Base-by-base conservation (phyloP, 2,329 filamentous ascomycete species). In the Fusarium subtropicale region DNA sequence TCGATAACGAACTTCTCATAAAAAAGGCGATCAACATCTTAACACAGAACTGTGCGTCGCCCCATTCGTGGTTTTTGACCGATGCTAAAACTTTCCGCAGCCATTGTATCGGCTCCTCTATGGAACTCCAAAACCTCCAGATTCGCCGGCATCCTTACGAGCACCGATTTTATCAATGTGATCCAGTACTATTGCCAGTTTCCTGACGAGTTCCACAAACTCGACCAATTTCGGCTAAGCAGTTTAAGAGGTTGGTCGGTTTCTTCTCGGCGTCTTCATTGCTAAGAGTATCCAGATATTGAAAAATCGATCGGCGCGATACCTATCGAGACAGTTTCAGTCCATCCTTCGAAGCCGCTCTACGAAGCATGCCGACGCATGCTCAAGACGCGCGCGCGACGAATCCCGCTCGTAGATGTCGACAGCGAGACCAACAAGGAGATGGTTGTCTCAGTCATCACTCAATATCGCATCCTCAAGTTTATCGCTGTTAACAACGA, bases 101-200 rank as follows among this genome's bases (percentile, higher is more conserved):
- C 93, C 76, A 99, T 99, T 78, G 96, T 99, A 58, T 99, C 96
- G 31, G 96, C 96, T 54, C 96, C 96, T 52, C 84, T 99, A 70
- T 99, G 96, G 96, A 94, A 99, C 80, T 97, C 95, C 28, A 91
- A 92, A 71, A 92, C 91, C 6, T 97, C 94, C 28, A 93, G 92
- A 36, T 99, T 98, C 80, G 96, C 95, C 41, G 96, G 96, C 39
- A 88, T 99, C 50, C 86, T 99, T 71, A 99, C 96, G 30, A 96
- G 94, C 68, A 97, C 94, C 65, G 96, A 99, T 81, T 99, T 96
- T 79, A 97, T 99, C 82, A 99, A 99, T 77, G 91, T 99, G 60
- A 97, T 99, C 41, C 95, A 98, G 79, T 99, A 99, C 81, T 98
- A 99, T 84, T 97, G 94, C 85, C 94, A 98, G 80, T 97, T 96